Evolutionary conservation across 176 grass and related monocot species (phyloP), one percentile per base, ranked within the genome.

Genomic region (Puccinellia tenuiflora): DNA sequence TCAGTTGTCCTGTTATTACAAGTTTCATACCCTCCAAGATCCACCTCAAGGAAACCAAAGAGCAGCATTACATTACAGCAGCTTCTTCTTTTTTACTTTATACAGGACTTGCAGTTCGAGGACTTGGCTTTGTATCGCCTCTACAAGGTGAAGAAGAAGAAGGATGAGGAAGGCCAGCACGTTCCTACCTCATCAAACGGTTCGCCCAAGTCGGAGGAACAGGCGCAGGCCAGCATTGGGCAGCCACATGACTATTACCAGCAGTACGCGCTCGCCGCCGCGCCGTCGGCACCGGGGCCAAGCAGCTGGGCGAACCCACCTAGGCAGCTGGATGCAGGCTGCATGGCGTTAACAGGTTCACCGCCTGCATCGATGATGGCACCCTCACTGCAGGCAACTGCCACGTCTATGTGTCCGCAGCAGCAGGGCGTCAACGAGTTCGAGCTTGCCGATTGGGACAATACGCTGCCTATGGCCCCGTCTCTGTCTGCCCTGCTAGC

Each of bases 61-160:
- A 55, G 53, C 53, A 8, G 24, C 53, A 55, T 55, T 55, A 9
- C 21, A n/a, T n/a, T n/a, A n/a, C n/a, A n/a, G n/a, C n/a, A 55
- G 21, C n/a, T n/a, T 55, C 53, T 55, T 55, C 20, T n/a, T 22
- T 8, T 55, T 55, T 55, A n/a, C 53, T 10, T 25, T 25, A 9
- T 20, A 21, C 20, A 54, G 46, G 15, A 48, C 46, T 18, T 37
- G 14, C 64, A 81, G 85, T 11, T 45, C 20, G 20, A 61, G 24
- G 35, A 54, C 3, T 25, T 75, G 25, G 85, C 85, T 37, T 29
- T 75, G 78, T 86, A 86, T 69, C 57, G 85, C 18, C 57, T 86
- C 33, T 86, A 86, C 78, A 81, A 18, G 46, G 46, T 48, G 46
- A 54, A 20, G n/a, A 12, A 24, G 54, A 57, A 25, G n/a, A 57